These are phyloP conservation scores for Bipolaris cookei DNA, from an alignment of 2,329 filamentous ascomycete genomes.

Conservation along the genomic window DNA sequence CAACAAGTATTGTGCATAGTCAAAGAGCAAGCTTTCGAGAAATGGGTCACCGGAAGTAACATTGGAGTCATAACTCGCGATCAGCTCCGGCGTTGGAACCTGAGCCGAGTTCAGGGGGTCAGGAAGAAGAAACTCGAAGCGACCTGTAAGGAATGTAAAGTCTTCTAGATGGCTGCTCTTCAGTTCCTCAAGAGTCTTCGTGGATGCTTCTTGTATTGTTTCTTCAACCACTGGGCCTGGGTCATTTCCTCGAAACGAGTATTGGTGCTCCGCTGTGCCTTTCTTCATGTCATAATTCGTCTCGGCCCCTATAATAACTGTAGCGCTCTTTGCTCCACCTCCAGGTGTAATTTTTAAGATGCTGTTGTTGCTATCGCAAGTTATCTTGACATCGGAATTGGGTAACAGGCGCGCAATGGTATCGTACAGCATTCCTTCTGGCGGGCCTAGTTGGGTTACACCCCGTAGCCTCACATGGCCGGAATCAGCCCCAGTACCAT, in stretches of 20 bases:
- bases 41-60: conserved; percentile 55
- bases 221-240: conserved; percentile 51
- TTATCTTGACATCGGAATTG: conserved; percentile 18
- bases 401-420: conserved; percentile 44
- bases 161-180: conserved; percentile 50
- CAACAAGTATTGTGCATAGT: conserved; percentile 61
- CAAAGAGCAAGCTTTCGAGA: conserved; percentile 61
- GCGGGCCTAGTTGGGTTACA: conserved; percentile 50
- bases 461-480: conserved; percentile 33
- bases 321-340: conserved; percentile 32
- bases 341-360: conserved; percentile 17
- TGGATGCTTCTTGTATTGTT: conserved; percentile 42
- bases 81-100: conserved; percentile 48
- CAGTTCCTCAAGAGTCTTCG: conserved; percentile 44
- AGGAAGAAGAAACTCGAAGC: conserved; percentile 55
- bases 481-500: conserved; percentile 40
- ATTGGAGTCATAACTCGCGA: conserved; percentile 37
- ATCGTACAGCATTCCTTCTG: conserved; percentile 56
- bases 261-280: conserved; percentile 54
- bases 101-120: conserved; percentile 52
- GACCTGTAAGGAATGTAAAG: conserved; percentile 49
- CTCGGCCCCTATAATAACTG: conserved; percentile 53
- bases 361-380: conserved; percentile 15
- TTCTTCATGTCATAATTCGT: conserved; percentile 61
- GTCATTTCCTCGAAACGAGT: conserved; percentile 58